Base-by-base conservation (phyloP, 108 stramenopile species). In the Conticribra weissflogii region DNA sequence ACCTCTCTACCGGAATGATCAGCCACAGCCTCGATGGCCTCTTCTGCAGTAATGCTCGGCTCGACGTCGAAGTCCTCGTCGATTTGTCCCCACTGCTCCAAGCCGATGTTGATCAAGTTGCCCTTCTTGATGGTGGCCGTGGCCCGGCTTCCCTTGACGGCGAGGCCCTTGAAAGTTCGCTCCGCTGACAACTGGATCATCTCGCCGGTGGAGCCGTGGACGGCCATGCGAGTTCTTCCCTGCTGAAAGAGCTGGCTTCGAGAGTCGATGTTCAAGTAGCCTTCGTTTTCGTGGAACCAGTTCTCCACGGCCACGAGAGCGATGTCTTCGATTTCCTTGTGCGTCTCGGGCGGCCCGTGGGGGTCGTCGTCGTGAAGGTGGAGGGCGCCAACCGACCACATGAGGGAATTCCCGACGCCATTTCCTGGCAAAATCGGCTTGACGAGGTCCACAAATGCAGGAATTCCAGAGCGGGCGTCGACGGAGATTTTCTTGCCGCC, bases 51-150 rank as follows among this genome's bases (percentile, higher is more conserved):
- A 7, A 57, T 2, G 28, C 1, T 30, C 14, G 56, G 56, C 25
- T 17, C 18, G 4, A 7, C 18, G 29, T 57, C 30, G 3, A 57
- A 31, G 18, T 29, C 41, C 21, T 44, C 2, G 22, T 5, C 1
- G 12, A 60, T 33, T 21, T 33, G 22, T 4, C 17, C 59, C 59
- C 59, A 60, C n/a, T 45, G 32, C 32, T 60, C 59, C 19, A 60
- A 60, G 4, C 59, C 59, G 22, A 60, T 7, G 32, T 60, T 45
- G 36, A 60, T 31, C 59, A 60, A 60, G 32, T 60, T 68, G 29
- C 66, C 66, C 0, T 16, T 56, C 46, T 56, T 44, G 28, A 68
- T 55, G 25, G 18, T 68, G 15, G 55, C 44, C 14, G 50, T 32
- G 2, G 52, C 53, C 5, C 64, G 51, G 36, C 29, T 51, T 9